Evolutionary conservation across 306 rosid species (phyloP).

Genomic region (Fragaria vesca): DNA sequence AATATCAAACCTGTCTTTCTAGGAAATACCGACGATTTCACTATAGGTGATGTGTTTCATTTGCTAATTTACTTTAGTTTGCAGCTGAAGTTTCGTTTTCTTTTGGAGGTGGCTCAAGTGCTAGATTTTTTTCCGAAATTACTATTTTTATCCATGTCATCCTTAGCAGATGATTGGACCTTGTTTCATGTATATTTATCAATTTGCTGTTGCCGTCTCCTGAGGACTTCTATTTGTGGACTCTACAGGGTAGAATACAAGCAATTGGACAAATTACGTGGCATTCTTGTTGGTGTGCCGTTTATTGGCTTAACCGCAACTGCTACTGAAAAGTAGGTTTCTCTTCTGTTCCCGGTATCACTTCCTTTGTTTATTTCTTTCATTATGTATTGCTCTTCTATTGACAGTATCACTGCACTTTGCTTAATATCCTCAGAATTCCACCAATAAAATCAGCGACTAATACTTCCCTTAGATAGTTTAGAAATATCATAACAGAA

Average conservation of each 20-base stretch:
- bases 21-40: neutral
- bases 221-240: slow-evolving; percentile 14
- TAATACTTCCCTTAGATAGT: neutral
- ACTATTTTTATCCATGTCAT: neutral
- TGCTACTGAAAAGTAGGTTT: slow-evolving; percentile 76
- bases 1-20: neutral
- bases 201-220: neutral
- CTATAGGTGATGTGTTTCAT: neutral
- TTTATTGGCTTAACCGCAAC: slow-evolving; percentile 91
- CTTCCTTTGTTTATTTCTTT: neutral
- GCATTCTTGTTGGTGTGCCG: slow-evolving; percentile 67
- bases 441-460: neutral
- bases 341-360: slow-evolving; percentile 8
- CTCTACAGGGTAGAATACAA: slow-evolving; percentile 71
- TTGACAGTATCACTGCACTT: neutral
- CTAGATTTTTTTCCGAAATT: neutral
- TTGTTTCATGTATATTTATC: neutral
- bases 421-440: neutral
- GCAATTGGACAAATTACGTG: slow-evolving; percentile 66
- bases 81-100: neutral
- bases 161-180: neutral
- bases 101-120: neutral
- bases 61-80: neutral
- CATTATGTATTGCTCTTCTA: slow-evolving; percentile 11
- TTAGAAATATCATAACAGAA: neutral